These are phyloP conservation scores for Komagataella kurtzmanii DNA, from an alignment of 805 yeast species.

Conservation along the genomic window DNA sequence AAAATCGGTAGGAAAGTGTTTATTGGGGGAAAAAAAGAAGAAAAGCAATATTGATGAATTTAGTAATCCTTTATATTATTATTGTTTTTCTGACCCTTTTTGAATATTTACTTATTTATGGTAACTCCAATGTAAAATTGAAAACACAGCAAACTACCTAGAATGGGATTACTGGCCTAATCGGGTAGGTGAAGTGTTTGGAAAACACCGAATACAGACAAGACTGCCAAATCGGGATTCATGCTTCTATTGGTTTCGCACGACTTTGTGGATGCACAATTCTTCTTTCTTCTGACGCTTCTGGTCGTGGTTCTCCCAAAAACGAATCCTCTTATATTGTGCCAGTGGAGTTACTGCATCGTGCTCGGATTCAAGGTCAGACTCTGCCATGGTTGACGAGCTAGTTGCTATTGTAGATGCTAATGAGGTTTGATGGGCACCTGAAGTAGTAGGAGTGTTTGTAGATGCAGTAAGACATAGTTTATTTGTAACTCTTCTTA, in stretches of 20 bases:
- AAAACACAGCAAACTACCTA: background rate
- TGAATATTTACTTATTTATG: background rate
- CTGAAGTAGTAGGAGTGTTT: background rate
- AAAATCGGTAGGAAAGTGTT: background rate
- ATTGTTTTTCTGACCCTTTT: background rate
- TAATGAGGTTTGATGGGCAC: background rate
- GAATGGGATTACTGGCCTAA: background rate
- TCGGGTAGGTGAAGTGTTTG: background rate
- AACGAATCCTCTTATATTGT: background rate
- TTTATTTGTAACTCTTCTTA: conserved; percentile 1
- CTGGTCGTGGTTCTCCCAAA: background rate
- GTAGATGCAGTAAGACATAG: background rate
- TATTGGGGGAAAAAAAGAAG: background rate
- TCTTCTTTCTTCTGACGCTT: background rate
- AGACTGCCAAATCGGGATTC: background rate
- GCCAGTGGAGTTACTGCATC: background rate
- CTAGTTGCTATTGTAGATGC: background rate
- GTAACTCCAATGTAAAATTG: background rate
- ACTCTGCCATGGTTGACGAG: background rate
- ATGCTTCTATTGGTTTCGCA: background rate
- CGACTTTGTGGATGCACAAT: background rate
- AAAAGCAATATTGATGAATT: background rate
- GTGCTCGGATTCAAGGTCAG: background rate
- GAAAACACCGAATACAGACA: background rate
- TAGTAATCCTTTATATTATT: background rate